These are phyloP conservation scores for Thermothielavioides terrestris DNA, from an alignment of 495 filamentous ascomycete genomes.

Conservation along the genomic window DNA sequence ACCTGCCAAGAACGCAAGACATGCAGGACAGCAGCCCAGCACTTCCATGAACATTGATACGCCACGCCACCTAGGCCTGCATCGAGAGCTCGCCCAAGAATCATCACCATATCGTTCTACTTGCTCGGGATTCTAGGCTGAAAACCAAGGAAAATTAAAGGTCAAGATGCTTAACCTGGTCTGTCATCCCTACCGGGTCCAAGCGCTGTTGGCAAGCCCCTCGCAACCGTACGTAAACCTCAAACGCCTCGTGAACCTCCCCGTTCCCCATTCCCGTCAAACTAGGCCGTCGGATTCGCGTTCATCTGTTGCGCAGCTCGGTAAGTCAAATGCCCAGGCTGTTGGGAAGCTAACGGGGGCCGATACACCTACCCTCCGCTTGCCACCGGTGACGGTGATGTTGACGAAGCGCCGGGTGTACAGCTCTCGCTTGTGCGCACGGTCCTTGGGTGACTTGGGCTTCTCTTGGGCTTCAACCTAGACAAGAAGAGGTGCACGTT, in stretches of 20 bases:
- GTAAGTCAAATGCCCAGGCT: too few relatives aligned
- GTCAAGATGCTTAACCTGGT: not conserved
- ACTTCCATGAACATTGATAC: too few relatives aligned
- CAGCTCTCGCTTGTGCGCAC: constrained; percentile 91
- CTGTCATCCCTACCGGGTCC: constrained; percentile 4
- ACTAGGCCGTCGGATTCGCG: constrained; percentile 40
- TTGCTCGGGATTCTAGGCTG: constrained; percentile 7
- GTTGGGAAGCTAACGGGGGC: too few relatives aligned
- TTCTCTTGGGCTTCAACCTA: constrained; percentile 84
- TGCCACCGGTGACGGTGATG: constrained; percentile 94
- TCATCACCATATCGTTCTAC: constrained; percentile 13
- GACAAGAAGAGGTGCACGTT: not conserved
- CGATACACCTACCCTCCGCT: constrained; percentile 77
- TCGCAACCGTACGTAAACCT: not conserved
- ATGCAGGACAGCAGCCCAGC: too few relatives aligned
- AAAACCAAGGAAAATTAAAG: too few relatives aligned
- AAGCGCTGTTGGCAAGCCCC: constrained; percentile 1
- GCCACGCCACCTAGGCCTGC: too few relatives aligned
- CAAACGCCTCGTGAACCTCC: not conserved
- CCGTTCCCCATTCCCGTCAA: not conserved
- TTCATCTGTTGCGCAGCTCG: constrained; percentile 34
- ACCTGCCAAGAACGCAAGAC: too few relatives aligned
- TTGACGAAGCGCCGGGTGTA: constrained; percentile 99
- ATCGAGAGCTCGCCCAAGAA: too few relatives aligned
- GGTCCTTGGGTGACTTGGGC: constrained; percentile 89